phyloP scores from a whole-genome alignment of 75 land plant species.

The Pseudotsuga menziesii region DNA sequence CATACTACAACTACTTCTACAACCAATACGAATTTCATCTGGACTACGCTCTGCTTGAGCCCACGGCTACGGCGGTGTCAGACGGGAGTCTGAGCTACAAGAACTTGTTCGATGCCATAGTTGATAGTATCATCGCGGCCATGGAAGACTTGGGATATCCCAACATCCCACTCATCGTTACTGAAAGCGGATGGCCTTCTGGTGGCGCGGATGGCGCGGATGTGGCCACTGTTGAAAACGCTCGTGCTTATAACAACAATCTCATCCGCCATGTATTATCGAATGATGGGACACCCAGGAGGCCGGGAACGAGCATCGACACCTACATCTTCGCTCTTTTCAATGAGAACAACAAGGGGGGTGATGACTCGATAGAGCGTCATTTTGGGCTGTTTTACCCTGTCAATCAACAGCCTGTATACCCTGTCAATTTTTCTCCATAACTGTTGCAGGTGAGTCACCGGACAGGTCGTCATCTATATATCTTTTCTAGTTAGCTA shows the following conservation, averaged over 20 bases:
- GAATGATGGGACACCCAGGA: constrained; percentile 54
- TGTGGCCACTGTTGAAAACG: constrained; percentile 30
- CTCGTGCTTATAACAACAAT: constrained; percentile 46
- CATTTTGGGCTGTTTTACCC: constrained; percentile 57
- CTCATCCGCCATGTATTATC: constrained; percentile 44
- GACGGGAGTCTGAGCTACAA: constrained; percentile 15
- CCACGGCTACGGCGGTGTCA: background rate
- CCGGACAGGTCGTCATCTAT: too few relatives aligned
- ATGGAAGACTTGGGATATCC: constrained; percentile 22
- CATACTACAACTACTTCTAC: constrained; percentile 29
- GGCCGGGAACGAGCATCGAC: constrained; percentile 44
- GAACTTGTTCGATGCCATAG: constrained; percentile 41
- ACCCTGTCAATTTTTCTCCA: background rate
- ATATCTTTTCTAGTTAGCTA: too few relatives aligned
- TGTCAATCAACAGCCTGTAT: background rate
- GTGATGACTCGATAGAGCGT: constrained; percentile 43
- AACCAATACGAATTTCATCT: constrained; percentile 14
- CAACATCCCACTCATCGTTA: constrained; percentile 19
- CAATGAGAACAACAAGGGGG: constrained; percentile 66
- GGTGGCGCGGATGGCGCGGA: constrained; percentile 21
- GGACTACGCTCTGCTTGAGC: constrained; percentile 22
- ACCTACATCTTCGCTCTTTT: constrained; percentile 66
- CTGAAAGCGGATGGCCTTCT: constrained; percentile 59
- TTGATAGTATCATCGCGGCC: constrained; percentile 34
- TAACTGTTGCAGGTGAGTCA: too few relatives aligned